phyloP scores from a whole-genome alignment of 2,329 filamentous ascomycete genomes.

The Leptographium lundbergii region DNA sequence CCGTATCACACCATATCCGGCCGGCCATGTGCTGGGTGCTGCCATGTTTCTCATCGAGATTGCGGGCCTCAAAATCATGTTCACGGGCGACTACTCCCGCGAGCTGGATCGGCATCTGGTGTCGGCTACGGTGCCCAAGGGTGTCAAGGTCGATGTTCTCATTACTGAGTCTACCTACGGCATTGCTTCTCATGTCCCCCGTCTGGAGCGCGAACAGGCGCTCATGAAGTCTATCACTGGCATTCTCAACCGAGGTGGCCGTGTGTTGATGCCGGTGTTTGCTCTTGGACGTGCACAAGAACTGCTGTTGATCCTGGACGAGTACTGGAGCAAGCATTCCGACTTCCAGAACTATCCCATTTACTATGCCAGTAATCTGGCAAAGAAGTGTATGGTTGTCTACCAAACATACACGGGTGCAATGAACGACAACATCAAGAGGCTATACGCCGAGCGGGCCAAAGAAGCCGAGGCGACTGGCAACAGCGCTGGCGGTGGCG shows the following conservation, averaged over 20 bases:
- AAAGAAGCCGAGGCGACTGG: conserved; percentile 76
- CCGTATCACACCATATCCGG: conserved; percentile 90
- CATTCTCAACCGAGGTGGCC: conserved; percentile 80
- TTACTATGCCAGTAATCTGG: conserved; percentile 93
- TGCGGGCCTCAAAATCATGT: conserved; percentile 89
- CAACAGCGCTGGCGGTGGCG: conserved; percentile 61
- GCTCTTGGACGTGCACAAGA: conserved; percentile 90
- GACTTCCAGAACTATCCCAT: conserved; percentile 88
- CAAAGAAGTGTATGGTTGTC: conserved; percentile 93
- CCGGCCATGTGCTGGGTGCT: conserved; percentile 92
- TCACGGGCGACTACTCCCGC: conserved; percentile 93
- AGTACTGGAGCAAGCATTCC: conserved; percentile 85
- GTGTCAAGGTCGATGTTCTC: conserved; percentile 85
- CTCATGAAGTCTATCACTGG: conserved; percentile 92
- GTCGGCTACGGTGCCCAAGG: conserved; percentile 78
- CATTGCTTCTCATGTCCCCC: conserved; percentile 84
- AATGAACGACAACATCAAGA: conserved; percentile 99
- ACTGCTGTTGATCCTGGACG: conserved; percentile 83
- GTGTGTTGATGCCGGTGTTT: conserved; percentile 90
- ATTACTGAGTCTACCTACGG: conserved; percentile 98
- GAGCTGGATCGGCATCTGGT: conserved; percentile 94
- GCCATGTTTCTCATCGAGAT: conserved; percentile 99
- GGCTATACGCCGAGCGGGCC: conserved; percentile 85
- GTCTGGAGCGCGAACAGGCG: conserved; percentile 79
- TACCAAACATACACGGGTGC: conserved; percentile 97